Conservation (phyloP, 805 yeast genomes). For the Pichia nakasei region DNA sequence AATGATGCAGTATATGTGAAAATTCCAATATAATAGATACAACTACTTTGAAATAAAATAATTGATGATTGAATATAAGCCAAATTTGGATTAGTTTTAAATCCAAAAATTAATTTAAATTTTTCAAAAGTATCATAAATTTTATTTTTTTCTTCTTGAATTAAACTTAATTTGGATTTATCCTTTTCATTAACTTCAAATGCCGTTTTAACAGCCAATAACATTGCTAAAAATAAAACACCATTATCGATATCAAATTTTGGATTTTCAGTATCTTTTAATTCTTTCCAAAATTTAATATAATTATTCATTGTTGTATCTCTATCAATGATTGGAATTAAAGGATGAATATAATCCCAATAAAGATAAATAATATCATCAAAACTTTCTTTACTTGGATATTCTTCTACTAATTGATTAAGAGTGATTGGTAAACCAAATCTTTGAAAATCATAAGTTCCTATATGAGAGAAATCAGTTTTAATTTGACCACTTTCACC, state of each 20-base stretch:
- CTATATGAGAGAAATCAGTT: slow-evolving; percentile 1
- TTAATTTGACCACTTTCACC: slow-evolving; percentile 1
- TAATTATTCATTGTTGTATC: background rate
- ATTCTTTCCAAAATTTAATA: slow-evolving; percentile 8
- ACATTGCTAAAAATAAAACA: slow-evolving; percentile 9
- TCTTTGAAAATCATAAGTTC: slow-evolving; percentile 4
- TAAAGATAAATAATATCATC: slow-evolving; percentile 8
- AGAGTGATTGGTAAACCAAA: background rate
- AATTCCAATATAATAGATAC: slow-evolving; percentile 9
- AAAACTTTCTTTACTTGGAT: slow-evolving; percentile 7
- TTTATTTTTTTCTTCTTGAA: slow-evolving; percentile 2
- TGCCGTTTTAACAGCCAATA: slow-evolving; percentile 9
- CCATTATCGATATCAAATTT: slow-evolving; percentile 10
- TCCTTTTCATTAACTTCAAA: slow-evolving; percentile 6
- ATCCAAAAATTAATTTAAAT: slow-evolving; percentile 7
- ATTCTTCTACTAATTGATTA: slow-evolving; percentile 2
- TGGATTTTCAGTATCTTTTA: slow-evolving; percentile 1
- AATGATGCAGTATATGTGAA: slow-evolving; percentile 11
- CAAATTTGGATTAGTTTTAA: slow-evolving; percentile 6
- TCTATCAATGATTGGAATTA: slow-evolving; percentile 11
- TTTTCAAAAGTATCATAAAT: slow-evolving; percentile 8
- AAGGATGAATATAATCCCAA: slow-evolving; percentile 11
- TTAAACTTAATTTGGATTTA: background rate
- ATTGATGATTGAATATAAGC: slow-evolving; percentile 10
- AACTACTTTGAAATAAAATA: slow-evolving; percentile 8